phyloP scores from a whole-genome alignment of 2,329 filamentous ascomycete species.

The Alternaria conjuncta region DNA sequence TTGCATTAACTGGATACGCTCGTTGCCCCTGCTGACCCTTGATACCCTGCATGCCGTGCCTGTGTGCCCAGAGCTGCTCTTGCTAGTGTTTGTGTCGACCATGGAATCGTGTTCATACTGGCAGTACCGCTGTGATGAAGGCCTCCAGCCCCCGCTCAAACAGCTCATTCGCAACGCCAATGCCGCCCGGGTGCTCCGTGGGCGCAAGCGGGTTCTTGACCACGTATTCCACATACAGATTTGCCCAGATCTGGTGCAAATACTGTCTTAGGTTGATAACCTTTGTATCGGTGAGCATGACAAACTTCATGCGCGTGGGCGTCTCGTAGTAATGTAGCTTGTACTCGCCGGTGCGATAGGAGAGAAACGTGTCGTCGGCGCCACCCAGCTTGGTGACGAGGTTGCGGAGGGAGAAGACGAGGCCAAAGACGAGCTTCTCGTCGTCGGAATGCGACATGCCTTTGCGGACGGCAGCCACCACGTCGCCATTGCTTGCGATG shows the following conservation, averaged over 20 bases:
- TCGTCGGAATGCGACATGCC: constrained; percentile 73
- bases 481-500: constrained; percentile 53
- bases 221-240: constrained; percentile 93
- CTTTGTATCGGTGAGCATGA: constrained; percentile 91
- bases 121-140: constrained; percentile 65
- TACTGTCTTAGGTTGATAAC: constrained; percentile 92
- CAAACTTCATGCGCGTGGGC: constrained; percentile 91
- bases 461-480: constrained; percentile 39
- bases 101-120: constrained; percentile 27
- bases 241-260: constrained; percentile 97
- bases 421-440: constrained; percentile 96
- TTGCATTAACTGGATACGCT: neutral
- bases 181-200: constrained; percentile 65
- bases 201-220: constrained; percentile 70
- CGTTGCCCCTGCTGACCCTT: neutral
- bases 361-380: constrained; percentile 89
- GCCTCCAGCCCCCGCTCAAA: constrained; percentile 74
- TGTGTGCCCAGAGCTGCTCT: neutral
- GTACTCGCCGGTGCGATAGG: constrained; percentile 91
- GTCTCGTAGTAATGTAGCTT: constrained; percentile 99
- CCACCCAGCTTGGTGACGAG: constrained; percentile 96
- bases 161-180: constrained; percentile 69
- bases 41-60: neutral
- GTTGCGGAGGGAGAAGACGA: constrained; percentile 93
- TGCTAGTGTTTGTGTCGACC: neutral